Evolutionary conservation across 306 rosid species (phyloP), one percentile per base, ranked within the genome.

Genomic region (Cyamopsis tetragonoloba): DNA sequence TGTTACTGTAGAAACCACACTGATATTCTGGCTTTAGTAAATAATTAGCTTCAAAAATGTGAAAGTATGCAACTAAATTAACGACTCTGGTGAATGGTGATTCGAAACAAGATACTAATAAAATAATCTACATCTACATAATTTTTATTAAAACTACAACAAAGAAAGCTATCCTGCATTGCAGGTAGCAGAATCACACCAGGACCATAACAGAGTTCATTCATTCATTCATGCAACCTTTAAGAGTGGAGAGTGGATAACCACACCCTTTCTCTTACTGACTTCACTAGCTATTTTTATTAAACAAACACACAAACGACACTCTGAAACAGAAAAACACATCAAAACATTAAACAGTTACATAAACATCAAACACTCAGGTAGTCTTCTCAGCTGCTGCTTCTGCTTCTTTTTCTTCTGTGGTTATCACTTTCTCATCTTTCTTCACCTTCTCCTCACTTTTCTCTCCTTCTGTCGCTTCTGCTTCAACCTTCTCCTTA

Each of bases 381-480:
- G n/a, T n/a, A n/a, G 38, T 56, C 65, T 81, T 78, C 81, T 79
- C 83, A 28, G 47, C 19, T n/a, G 70, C 8, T 4, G 57, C 71
- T 8, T 61, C 82, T 32, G 56, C 4, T n/a, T n/a, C n/a, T n/a
- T n/a, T n/a, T n/a, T n/a, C n/a, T n/a, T n/a, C n/a, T n/a, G n/a
- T n/a, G n/a, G n/a, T n/a, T n/a, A n/a, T n/a, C n/a, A n/a, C n/a
- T n/a, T n/a, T n/a, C n/a, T n/a, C n/a, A n/a, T n/a, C n/a, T n/a
- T n/a, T n/a, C n/a, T n/a, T n/a, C n/a, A n/a, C n/a, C n/a, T n/a
- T n/a, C 32, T 49, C 76, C 18, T 46, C 75, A 14, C 43, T 78
- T 80, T 75, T 75, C 76, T 79, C 80, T n/a, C n/a, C n/a, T n/a
- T n/a, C n/a, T n/a, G n/a, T n/a, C 17, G 26, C 69, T 9, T 38